These are phyloP conservation scores for Fusarium sp. DNA, from an alignment of 2,329 filamentous ascomycete species.

Conservation along the genomic window DNA sequence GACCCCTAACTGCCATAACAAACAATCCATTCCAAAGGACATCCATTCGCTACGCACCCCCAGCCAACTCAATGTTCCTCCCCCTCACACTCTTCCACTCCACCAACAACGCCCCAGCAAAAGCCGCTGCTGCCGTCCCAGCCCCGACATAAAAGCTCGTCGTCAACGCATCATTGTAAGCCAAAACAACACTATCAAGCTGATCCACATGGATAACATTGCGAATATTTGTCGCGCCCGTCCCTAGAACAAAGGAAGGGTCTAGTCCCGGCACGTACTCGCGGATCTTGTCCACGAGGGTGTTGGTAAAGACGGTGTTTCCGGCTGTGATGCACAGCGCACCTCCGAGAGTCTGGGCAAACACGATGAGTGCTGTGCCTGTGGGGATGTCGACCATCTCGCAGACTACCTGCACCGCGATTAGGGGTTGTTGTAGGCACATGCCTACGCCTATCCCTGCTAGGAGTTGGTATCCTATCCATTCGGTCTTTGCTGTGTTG, in stretches of 20 bases:
- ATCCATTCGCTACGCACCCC: slow-evolving; percentile 27
- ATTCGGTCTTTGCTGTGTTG: slow-evolving; percentile 49
- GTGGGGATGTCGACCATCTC: slow-evolving; percentile 46
- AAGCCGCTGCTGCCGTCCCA: slow-evolving; percentile 58
- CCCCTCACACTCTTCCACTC: slow-evolving; percentile 70
- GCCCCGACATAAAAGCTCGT: slow-evolving; percentile 57
- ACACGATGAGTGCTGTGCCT: slow-evolving; percentile 52
- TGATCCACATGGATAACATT: slow-evolving; percentile 44
- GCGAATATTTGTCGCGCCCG: slow-evolving; percentile 54
- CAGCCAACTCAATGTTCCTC: slow-evolving; percentile 56
- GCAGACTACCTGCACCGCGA: slow-evolving; percentile 56
- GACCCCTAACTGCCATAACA: background rate
- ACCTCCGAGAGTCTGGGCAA: slow-evolving; percentile 54
- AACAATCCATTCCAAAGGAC: background rate
- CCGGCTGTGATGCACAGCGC: slow-evolving; percentile 62
- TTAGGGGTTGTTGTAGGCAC: slow-evolving; percentile 58
- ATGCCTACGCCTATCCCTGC: slow-evolving; percentile 53
- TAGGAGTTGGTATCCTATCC: slow-evolving; percentile 59
- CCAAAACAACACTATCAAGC: slow-evolving; percentile 50
- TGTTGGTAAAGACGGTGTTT: slow-evolving; percentile 63
- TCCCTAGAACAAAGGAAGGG: slow-evolving; percentile 46
- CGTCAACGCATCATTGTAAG: slow-evolving; percentile 60
- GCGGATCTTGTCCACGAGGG: slow-evolving; percentile 54
- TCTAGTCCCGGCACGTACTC: slow-evolving; percentile 51
- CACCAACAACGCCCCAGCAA: slow-evolving; percentile 56